These are phyloP conservation scores for Fraxinus paxiana DNA, from an alignment of 305 asterid species.

Conservation along the genomic window DNA sequence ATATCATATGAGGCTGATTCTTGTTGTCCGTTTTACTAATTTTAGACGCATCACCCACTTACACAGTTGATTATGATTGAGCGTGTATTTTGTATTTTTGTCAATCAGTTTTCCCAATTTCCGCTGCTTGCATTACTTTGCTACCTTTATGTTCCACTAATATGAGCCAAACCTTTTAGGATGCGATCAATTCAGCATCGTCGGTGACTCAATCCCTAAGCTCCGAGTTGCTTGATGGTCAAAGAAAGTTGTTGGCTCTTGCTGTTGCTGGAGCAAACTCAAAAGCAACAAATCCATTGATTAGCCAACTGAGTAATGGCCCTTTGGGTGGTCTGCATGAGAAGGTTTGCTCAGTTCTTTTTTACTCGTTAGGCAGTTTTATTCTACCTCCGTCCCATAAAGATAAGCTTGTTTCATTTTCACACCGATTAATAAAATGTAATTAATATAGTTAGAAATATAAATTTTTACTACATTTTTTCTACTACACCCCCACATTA, in stretches of 20 bases:
- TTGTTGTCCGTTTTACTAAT: background rate
- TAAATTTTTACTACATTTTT: background rate
- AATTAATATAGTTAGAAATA: background rate
- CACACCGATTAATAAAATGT: background rate
- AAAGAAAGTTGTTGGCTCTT: constrained; percentile 70
- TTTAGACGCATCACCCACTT: background rate
- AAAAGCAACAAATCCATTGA: constrained; percentile 50
- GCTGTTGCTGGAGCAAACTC: constrained; percentile 68
- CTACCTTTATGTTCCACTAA: constrained; percentile 12
- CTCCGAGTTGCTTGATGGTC: constrained; percentile 81
- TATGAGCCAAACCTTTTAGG: constrained; percentile 39
- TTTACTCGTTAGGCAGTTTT: constrained; percentile 10
- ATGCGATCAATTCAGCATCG: constrained; percentile 74
- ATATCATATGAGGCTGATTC: background rate
- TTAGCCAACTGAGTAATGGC: constrained; percentile 74
- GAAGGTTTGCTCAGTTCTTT: constrained; percentile 45
- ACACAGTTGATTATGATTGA: background rate
- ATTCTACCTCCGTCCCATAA: background rate
- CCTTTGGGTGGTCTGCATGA: constrained; percentile 72
- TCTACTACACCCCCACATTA: background rate
- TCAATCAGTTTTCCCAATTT: background rate
- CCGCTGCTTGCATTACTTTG: constrained; percentile 7
- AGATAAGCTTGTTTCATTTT: background rate
- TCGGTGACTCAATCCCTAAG: constrained; percentile 72
- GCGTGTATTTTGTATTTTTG: background rate